Percentiles rank a stretch among this genome's conserved stretches.
phyloP scores from a whole-genome alignment of 306 rosid genomes.

The Ormosia semicastrata region DNA sequence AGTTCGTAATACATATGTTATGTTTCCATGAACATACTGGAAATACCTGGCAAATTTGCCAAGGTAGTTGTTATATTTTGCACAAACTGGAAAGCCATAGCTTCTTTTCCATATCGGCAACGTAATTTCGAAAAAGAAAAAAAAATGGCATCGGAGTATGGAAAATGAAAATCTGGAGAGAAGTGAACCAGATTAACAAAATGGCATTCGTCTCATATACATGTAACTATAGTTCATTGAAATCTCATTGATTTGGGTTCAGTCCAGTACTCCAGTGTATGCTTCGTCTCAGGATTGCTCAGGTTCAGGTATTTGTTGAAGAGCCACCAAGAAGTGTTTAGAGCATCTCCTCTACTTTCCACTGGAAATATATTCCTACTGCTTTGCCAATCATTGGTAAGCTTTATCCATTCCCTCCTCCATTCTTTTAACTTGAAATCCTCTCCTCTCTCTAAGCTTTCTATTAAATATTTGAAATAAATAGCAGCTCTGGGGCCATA shows the following conservation, averaged over 20 bases:
- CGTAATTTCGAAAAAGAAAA: neutral
- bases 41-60: neutral
- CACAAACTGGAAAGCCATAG: neutral
- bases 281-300: slow-evolving; percentile 25
- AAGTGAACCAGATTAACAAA: neutral
- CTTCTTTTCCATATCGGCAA: neutral
- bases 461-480: slow-evolving; percentile 65
- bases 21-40: neutral
- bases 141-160: neutral
- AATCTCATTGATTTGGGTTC: slow-evolving; percentile 1
- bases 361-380: slow-evolving; percentile 52
- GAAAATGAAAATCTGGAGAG: neutral
- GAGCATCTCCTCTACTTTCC: slow-evolving; percentile 58
- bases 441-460: slow-evolving; percentile 54
- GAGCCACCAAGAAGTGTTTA: slow-evolving; percentile 59
- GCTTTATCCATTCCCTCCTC: slow-evolving; percentile 92
- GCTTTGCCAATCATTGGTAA: slow-evolving; percentile 83
- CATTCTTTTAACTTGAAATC: slow-evolving; percentile 59
- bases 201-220: slow-evolving; percentile 15
- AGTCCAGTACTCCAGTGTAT: neutral
- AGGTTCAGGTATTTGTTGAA: slow-evolving; percentile 59
- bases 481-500: slow-evolving; percentile 87
- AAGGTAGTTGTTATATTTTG: neutral
- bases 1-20: neutral
- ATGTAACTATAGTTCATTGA: neutral